Base-by-base conservation (phyloP, 352 stramenopile species). In the Pythium sukuiense region DNA sequence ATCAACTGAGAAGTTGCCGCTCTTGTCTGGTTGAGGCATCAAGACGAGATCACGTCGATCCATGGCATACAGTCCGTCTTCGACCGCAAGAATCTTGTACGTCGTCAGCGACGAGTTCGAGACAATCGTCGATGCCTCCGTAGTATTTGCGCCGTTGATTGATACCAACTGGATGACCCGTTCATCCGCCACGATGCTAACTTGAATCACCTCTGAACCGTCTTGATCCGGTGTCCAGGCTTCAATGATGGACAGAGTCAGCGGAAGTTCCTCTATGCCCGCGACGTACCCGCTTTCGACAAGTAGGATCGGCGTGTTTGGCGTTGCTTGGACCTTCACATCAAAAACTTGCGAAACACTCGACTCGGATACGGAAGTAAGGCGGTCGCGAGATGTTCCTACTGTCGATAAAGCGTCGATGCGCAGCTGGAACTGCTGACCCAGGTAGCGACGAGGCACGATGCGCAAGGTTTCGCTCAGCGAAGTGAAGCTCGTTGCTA, bases 121-220 rank as follows among this genome's bases (percentile, higher is more conserved):
- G 3, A 1, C 41, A 2, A 8, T 16, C 3, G 16, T 37, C 18
- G 29, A 9, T 7, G n/a, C 16, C n/a, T 41, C 26, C 24, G 41
- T 6, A 26, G 5, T 7, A 37, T 16, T n/a, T 18, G 50, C 1
- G 32, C 35, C 49, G 1, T 52, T n/a, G 8, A 62, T 37, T 16
- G 41, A 49, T 3, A n/a, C 60, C 30, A 71, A 27, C 12, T 55
- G 35, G 2, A 71, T 14, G 1, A 49, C 6, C 0, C 56, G 24
- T 37, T 29, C 18, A 35, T 71, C 54, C 8, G 65, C 39, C 1
- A 57, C 16, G 3, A 65, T 48, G 26, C 32, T 55, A 14, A 86
- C 50, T 33, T 85, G 74, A 27, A 89, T 76, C 5, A 76, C 67
- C 54, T 87, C 79, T 0, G 80, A 89, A 6, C 75, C 78, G 50